phyloP scores from a whole-genome alignment of 306 rosid genomes.

The Castanea mollissima region DNA sequence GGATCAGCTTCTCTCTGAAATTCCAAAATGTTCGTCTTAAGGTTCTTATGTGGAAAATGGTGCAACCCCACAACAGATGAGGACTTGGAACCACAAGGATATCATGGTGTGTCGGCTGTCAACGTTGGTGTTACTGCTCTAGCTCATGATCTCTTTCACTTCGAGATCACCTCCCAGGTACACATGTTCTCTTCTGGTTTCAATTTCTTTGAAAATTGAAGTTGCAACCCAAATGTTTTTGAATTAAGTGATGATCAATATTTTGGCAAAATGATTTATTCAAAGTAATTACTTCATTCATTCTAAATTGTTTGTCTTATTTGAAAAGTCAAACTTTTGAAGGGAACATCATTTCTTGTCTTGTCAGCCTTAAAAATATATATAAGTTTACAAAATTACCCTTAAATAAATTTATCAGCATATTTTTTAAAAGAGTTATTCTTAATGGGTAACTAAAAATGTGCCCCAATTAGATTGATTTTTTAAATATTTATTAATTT shows the following conservation, averaged over 20 bases:
- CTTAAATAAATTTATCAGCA: too few species aligned
- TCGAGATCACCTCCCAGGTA: slow-evolving; percentile 82
- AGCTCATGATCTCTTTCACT: slow-evolving; percentile 67
- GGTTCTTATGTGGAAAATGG: slow-evolving; percentile 49
- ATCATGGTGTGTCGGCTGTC: slow-evolving; percentile 52
- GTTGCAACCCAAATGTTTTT: neutral
- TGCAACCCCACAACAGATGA: slow-evolving; percentile 43
- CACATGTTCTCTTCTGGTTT: neutral
- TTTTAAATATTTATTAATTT: too few species aligned
- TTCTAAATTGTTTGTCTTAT: too few species aligned
- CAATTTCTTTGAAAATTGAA: neutral
- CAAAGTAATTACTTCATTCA: neutral
- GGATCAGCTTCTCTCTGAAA: slow-evolving; percentile 2
- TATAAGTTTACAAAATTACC: too few species aligned
- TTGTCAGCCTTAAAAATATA: too few species aligned
- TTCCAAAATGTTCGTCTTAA: slow-evolving; percentile 53
- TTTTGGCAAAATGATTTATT: neutral
- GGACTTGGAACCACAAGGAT: slow-evolving; percentile 41
- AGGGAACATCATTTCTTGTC: too few species aligned
- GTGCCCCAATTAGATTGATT: too few species aligned
- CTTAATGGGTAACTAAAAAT: too few species aligned
- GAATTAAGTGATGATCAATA: neutral
- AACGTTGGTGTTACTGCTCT: slow-evolving; percentile 67
- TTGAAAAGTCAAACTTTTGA: too few species aligned
- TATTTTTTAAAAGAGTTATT: too few species aligned